Evolutionary conservation across 768 basidiomycete genomes (phyloP).

Genomic region (Kwoniella bestiolae): DNA sequence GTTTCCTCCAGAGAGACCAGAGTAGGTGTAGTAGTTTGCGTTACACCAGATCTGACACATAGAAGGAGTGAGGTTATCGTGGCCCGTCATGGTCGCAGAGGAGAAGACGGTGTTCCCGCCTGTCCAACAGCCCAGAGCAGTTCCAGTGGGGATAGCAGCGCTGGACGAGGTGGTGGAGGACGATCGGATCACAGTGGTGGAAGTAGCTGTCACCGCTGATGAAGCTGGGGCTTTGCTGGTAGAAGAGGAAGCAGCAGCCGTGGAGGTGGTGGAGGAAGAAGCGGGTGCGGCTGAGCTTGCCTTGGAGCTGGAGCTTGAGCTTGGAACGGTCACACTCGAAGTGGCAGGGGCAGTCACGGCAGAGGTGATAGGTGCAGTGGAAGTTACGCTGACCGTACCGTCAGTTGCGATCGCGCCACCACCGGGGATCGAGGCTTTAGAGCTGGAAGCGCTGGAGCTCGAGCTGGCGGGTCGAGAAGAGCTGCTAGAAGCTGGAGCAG

Average conservation of each 20-base stretch:
- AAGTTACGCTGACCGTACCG: slow-evolving; percentile 10
- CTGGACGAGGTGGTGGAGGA: slow-evolving; percentile 15
- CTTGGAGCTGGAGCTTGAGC: background rate
- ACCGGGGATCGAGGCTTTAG: slow-evolving; percentile 17
- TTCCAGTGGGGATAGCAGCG: slow-evolving; percentile 19
- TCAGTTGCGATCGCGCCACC: slow-evolving; percentile 14
- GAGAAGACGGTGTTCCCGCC: slow-evolving; percentile 9
- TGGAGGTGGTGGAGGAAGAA: background rate
- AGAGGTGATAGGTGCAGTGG: background rate
- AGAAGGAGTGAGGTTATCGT: slow-evolving; percentile 32
- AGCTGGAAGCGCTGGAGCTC: background rate
- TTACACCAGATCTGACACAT: slow-evolving; percentile 47
- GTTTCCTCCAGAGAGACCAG: slow-evolving; percentile 32
- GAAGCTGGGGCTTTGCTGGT: slow-evolving; percentile 8
- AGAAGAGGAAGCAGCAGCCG: slow-evolving; percentile 1
- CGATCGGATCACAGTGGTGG: slow-evolving; percentile 2
- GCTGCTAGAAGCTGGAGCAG: slow-evolving; percentile 8
- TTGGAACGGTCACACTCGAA: slow-evolving; percentile 2
- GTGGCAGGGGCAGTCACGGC: slow-evolving; percentile 1
- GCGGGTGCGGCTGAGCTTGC: slow-evolving; percentile 3
- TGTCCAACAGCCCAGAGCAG: slow-evolving; percentile 35
- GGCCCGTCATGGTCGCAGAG: slow-evolving; percentile 29
- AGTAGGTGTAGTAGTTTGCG: slow-evolving; percentile 38
- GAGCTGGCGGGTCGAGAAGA: slow-evolving; percentile 16
- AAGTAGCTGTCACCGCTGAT: slow-evolving; percentile 7